Evolutionary conservation across 225 moss, liverwort and hornwort species (phyloP), one percentile per base, ranked within the genome.

Genomic region (Climacium dendroides): DNA sequence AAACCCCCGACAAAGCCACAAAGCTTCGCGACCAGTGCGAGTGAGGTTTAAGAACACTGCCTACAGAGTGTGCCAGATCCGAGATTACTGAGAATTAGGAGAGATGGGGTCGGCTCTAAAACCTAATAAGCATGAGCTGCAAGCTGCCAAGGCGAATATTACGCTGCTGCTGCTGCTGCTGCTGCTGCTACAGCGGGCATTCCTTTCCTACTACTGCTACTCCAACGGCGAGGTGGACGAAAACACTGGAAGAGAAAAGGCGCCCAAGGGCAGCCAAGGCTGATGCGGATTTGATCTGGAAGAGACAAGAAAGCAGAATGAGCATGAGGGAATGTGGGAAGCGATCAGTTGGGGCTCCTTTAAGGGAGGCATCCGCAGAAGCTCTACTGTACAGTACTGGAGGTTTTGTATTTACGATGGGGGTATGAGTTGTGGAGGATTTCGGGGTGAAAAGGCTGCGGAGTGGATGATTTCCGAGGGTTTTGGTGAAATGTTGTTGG

Each of bases 301-400:
- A 85, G 88, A 90, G 85, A 88, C 90, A 85, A 87, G 83, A 45
- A 59, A 29, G 83, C 41, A 3, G 90, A 81, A 84, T 79, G 90
- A 57, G 78, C 39, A 69, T 76, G 89, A 87, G 61, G 67, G 87
- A 88, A 88, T 90, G 88, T 90, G 90, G 85, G 62, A 67, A 39
- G 88, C 81, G 88, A 37, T 47, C 80, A 82, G 85, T 43, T 76
- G 81, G 67, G 67, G 87, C 87, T 80, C 84, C 87, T 90, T 90
- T 90, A 81, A 90, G 73, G 69, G 61, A 60, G 60, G 80, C 86
- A 78, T 78, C 67, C 9, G 34, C 10, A 24, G 53, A 3, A 67
- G 66, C n/a, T 60, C 60, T 60, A 61, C 74, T 48, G 58, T 81
- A 81, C 19, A 24, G 81, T 81, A 81, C 25, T 13, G 64, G 63